A percentile compares a stretch with the other conserved stretches of the same genome.
Conservation (phyloP, 352 stramenopile genomes). For the Globisporangium recalcitrans region DNA sequence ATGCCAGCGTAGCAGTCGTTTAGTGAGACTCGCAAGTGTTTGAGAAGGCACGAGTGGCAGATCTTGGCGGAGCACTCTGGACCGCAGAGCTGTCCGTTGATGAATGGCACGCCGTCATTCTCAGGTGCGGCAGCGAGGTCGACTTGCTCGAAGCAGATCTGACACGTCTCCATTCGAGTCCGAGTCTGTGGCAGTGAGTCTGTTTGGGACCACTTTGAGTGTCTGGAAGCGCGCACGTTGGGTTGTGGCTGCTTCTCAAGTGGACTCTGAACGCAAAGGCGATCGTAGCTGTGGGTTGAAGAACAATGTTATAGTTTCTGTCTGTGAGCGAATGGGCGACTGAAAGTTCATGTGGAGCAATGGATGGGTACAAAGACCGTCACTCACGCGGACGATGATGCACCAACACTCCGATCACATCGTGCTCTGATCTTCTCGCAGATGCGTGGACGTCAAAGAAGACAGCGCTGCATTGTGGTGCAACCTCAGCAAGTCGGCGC, state of each 20-base stretch:
- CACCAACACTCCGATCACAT: too few species aligned
- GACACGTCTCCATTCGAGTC: slow-evolving; percentile 17
- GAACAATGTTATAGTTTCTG: too few species aligned
- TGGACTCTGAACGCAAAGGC: too few species aligned
- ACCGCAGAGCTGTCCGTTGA: slow-evolving; percentile 24
- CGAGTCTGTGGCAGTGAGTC: not conserved
- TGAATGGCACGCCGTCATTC: not conserved
- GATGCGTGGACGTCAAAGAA: too few species aligned
- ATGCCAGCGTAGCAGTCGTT: slow-evolving; percentile 27
- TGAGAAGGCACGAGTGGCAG: slow-evolving; percentile 22
- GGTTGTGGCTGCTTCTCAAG: not conserved
- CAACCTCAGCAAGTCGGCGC: slow-evolving; percentile 7
- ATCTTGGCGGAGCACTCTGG: slow-evolving; percentile 24
- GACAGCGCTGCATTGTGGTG: too few species aligned
- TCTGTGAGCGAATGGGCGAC: too few species aligned
- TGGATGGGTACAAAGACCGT: too few species aligned
- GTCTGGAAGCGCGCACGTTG: not conserved
- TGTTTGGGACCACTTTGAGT: not conserved
- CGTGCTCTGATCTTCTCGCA: too few species aligned
- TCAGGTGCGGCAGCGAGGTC: not conserved
- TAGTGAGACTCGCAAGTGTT: too few species aligned
- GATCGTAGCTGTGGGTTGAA: too few species aligned
- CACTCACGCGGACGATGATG: too few species aligned
- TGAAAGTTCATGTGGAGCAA: too few species aligned
- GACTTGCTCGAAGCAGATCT: slow-evolving; percentile 36